phyloP scores from a whole-genome alignment of 2,329 filamentous ascomycete species.

The Aspergillus spinulosporus region DNA sequence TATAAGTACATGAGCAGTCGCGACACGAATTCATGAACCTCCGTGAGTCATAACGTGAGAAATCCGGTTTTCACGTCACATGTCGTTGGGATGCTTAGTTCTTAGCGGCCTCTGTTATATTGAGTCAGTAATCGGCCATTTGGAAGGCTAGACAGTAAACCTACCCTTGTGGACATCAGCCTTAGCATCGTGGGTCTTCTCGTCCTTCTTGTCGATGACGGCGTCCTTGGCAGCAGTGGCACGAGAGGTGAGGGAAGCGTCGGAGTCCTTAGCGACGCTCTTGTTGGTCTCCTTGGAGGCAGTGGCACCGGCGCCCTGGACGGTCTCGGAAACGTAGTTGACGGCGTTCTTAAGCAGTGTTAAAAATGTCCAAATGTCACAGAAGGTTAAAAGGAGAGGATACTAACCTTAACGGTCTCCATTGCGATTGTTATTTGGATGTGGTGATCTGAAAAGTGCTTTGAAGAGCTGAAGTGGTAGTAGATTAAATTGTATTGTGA shows the following conservation, averaged over 20 bases:
- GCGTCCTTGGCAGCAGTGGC: conserved; percentile 55
- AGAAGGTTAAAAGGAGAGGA: not conserved
- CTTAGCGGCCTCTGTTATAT: not conserved
- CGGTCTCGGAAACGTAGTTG: conserved; percentile 68
- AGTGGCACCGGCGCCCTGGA: conserved; percentile 58
- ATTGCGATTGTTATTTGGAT: not conserved
- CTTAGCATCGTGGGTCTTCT: conserved; percentile 51
- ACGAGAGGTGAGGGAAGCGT: conserved; percentile 56
- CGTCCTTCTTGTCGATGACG: conserved; percentile 54
- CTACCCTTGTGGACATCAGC: conserved; percentile 3
- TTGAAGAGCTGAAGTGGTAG: too few relatives aligned
- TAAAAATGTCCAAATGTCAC: not conserved
- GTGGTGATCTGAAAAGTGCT: not conserved
- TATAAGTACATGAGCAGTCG: not conserved
- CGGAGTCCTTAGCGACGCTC: conserved; percentile 63
- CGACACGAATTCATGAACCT: not conserved
- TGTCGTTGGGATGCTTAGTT: not conserved
- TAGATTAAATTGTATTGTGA: not conserved
- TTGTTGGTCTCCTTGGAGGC: conserved; percentile 71
- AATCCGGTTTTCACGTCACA: not conserved
- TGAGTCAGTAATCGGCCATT: not conserved
- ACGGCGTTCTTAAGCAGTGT: conserved; percentile 51
- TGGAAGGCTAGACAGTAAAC: too few relatives aligned
- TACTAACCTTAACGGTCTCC: conserved; percentile 4
- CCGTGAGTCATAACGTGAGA: not conserved